Evolutionary conservation across 495 filamentous ascomycete species (phyloP), one percentile per base, ranked within the genome.

Genomic region (Penicillium longicatenatum): DNA sequence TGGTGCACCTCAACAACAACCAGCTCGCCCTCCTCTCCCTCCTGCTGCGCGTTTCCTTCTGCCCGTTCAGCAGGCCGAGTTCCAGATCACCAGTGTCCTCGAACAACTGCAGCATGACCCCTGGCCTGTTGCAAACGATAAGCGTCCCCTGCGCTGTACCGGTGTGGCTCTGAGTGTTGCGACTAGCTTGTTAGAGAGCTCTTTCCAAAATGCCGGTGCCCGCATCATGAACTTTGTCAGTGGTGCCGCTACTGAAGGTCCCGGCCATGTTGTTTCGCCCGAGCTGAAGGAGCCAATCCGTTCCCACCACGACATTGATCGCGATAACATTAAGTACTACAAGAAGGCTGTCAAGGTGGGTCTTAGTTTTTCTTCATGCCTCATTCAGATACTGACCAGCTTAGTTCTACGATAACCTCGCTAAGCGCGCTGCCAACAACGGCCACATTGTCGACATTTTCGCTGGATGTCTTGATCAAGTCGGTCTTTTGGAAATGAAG

Each of bases 301-400:
- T 66, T 98, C 95, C 33, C 95, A 99, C 77, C 95, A 99, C 69
- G 95, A 99, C 64, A 99, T 99, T 70, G 95, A 99, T 66, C 85
- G 91, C 39, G 95, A 99, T 69, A 97, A 97, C 66, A 96, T 97
- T 79, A 99, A 98, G 73, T 97, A 98, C 72, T 98, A 96, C 78
- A 99, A 99, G 82, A 98, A 98, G 75, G 94, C 95, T 44, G 74
- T 96, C 14, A 99, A 98, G 88, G 92, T 96, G 76, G 35, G 76
- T 52, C 56, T 17, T 42, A 31, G 3, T 24, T 5, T 9, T 16
- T 4, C 19, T 48, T 20, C 0, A 24, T 22, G 33, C n/a, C 20
- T 7, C n/a, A 4, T 10, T 33, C 47, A 26, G 14, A 54, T 68
- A 63, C 67, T 75, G 58, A 61, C 7, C n/a, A 20, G 19, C 35